Base-by-base conservation (phyloP, 2,329 filamentous ascomycete species). In the Exophiala viscosa region DNA sequence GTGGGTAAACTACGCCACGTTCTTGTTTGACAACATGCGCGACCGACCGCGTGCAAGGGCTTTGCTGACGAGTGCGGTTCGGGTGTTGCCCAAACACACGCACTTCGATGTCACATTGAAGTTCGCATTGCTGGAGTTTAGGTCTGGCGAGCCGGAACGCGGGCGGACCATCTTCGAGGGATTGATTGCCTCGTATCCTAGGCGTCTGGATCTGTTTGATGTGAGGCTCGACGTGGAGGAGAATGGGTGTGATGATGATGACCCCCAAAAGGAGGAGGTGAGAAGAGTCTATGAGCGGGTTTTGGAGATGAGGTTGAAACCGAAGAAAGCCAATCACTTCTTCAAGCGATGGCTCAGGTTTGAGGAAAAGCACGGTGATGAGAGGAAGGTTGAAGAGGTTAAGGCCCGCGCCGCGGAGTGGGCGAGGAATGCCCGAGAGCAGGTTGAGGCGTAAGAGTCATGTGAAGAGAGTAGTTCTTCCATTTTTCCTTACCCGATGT, bases 121-220 rank as follows among this genome's bases (percentile, higher is more conserved):
- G 62, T 96, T 99, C 67, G 93, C 88, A 0, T 86, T 88, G 14
- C 81, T 99, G 17, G 93, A 99, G 71, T 99, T 95, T 79, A 86
- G 85, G 60, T 92, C 88, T 64, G 91, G 91, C 49, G 88, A 95
- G 63, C 77, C 90, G 2, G 95, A 99, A 73, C 88, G 89, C 53
- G 93, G 93, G 8, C 86, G 95, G 14, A 99, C 95, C 20, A 86
- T 97, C 66, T 97, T 97, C 64, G 92, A 96, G 70, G 87, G 86
- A 35, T 78, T 99, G 7, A 78, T 99, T 6, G 81, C 83, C 33
- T 86, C 87, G 3, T 96, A 86, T 75, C 89, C 90, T 41, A 95
- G 95, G 76, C 88, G 90, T 69, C 83, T 90, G 54, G 90, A 96
- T 67, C 76, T 97, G 46, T 97, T 92, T 92, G 93, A 90, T 70